A percentile compares a stretch with the other conserved stretches of the same genome.
These are phyloP conservation scores for Pseudonectria foliicola DNA, from an alignment of 2,329 filamentous ascomycete genomes.

Conservation along the genomic window DNA sequence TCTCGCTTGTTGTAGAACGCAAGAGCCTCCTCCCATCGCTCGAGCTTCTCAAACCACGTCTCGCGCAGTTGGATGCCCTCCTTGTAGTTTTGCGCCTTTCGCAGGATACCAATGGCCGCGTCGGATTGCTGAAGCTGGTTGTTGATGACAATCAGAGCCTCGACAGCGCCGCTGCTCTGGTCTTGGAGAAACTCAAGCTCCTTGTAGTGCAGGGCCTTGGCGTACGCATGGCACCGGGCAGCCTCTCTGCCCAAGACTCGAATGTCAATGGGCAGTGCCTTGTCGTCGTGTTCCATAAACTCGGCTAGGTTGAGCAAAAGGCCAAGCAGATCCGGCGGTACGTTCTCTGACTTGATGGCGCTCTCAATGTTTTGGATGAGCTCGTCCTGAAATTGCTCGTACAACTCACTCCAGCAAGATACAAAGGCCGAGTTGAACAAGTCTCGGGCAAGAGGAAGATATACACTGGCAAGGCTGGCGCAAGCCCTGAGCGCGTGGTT, in stretches of 20 bases:
- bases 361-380: conserved; percentile 92
- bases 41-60: conserved; percentile 98
- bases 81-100: conserved; percentile 90
- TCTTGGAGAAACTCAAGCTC: conserved; percentile 97
- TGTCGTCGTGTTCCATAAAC: conserved; percentile 99
- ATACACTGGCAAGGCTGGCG: conserved; percentile 82
- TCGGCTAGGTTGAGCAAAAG: conserved; percentile 93
- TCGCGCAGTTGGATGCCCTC: conserved; percentile 91
- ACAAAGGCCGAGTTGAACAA: conserved; percentile 99
- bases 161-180: conserved; percentile 89
- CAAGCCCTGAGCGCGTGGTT: conserved; percentile 93
- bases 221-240: conserved; percentile 93
- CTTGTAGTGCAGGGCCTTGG: conserved; percentile 97
- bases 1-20: conserved; percentile 88
- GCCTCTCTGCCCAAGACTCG: conserved; percentile 89
- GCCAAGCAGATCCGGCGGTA: conserved; percentile 90
- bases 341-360: conserved; percentile 89
- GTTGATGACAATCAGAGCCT: conserved; percentile 98
- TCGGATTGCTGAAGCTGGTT: conserved; percentile 98
- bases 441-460: conserved; percentile 83
- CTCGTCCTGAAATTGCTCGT: conserved; percentile 94
- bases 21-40: conserved; percentile 96
- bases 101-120: conserved; percentile 93
- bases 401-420: conserved; percentile 97
- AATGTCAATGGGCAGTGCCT: conserved; percentile 95